Conservation (phyloP, 495 filamentous ascomycete genomes). For the Tuber aestivum region DNA sequence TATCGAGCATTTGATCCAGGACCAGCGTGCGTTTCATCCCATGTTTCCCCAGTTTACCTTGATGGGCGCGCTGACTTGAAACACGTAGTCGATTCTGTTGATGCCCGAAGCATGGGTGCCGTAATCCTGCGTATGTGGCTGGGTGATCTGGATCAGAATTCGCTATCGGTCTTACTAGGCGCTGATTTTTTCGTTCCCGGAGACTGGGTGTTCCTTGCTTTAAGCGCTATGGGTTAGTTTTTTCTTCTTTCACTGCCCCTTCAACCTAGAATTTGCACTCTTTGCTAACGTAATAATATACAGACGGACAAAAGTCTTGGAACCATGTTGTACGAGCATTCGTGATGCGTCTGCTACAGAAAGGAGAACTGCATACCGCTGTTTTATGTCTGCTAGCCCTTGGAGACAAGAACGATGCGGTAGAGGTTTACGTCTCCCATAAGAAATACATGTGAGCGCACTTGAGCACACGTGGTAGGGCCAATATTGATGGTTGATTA, state of each 20-base stretch:
- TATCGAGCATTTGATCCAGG: constrained; percentile 71
- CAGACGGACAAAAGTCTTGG: constrained; percentile 64
- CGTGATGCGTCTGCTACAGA: constrained; percentile 81
- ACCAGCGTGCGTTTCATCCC: constrained; percentile 56
- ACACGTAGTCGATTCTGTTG: constrained; percentile 40
- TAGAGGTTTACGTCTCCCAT: constrained; percentile 92
- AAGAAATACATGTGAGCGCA: constrained; percentile 87
- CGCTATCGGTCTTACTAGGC: constrained; percentile 42
- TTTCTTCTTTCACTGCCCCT: neutral
- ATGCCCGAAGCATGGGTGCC: constrained; percentile 41
- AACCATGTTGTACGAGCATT: constrained; percentile 88
- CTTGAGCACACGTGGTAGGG: constrained; percentile 55
- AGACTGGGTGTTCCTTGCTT: constrained; percentile 94
- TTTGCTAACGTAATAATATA: constrained; percentile 15
- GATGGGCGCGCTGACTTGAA: constrained; percentile 14
- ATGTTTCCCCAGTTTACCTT: constrained; percentile 9
- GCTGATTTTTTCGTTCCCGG: constrained; percentile 77
- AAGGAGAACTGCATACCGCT: constrained; percentile 84
- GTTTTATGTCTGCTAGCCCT: constrained; percentile 86
- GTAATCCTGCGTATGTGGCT: constrained; percentile 58
- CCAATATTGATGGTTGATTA: constrained; percentile 8
- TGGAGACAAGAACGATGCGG: constrained; percentile 87
- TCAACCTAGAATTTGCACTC: neutral
- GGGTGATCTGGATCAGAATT: constrained; percentile 62
- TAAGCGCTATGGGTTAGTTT: constrained; percentile 69